A percentile compares a stretch with the other conserved stretches of the same genome.
Conservation (phyloP, 2,329 filamentous ascomycete genomes). For the Aspergillus brunneoviolaceus region DNA sequence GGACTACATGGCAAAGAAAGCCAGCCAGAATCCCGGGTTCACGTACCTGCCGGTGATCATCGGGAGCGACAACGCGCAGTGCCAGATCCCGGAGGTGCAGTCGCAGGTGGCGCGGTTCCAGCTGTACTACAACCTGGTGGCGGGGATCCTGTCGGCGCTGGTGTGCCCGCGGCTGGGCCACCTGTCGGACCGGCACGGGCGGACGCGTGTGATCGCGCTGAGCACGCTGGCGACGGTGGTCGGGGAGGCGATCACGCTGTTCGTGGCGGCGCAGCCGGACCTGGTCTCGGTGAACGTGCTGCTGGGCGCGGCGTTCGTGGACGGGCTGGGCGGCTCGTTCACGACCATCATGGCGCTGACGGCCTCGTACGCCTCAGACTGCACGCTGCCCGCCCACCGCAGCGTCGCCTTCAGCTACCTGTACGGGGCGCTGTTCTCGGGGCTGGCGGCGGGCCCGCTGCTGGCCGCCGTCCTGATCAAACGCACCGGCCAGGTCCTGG, state of each 20-base stretch:
- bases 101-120: slow-evolving; percentile 74
- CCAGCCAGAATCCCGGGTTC: slow-evolving; percentile 58
- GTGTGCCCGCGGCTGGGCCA: slow-evolving; percentile 79
- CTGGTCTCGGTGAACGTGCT: slow-evolving; percentile 74
- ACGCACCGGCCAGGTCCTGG: slow-evolving; percentile 69
- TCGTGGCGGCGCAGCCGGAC: slow-evolving; percentile 74
- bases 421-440: slow-evolving; percentile 82
- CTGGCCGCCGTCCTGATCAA: slow-evolving; percentile 77
- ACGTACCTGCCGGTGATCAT: slow-evolving; percentile 64
- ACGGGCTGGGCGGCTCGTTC: slow-evolving; percentile 86
- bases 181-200: slow-evolving; percentile 82
- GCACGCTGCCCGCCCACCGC: slow-evolving; percentile 74
- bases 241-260: slow-evolving; percentile 73
- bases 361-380: slow-evolving; percentile 87
- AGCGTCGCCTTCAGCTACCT: slow-evolving; percentile 86
- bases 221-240: slow-evolving; percentile 72
- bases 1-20: slow-evolving; percentile 72
- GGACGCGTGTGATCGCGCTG: slow-evolving; percentile 70
- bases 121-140: slow-evolving; percentile 70
- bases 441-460: slow-evolving; percentile 84
- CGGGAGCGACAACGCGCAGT: slow-evolving; percentile 73
- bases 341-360: slow-evolving; percentile 76
- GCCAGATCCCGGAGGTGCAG: slow-evolving; percentile 76
- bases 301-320: slow-evolving; percentile 71
- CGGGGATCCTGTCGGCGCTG: slow-evolving; percentile 75